Conservation (phyloP, 257 asterid species). For the Nicotiana obtusifolia region DNA sequence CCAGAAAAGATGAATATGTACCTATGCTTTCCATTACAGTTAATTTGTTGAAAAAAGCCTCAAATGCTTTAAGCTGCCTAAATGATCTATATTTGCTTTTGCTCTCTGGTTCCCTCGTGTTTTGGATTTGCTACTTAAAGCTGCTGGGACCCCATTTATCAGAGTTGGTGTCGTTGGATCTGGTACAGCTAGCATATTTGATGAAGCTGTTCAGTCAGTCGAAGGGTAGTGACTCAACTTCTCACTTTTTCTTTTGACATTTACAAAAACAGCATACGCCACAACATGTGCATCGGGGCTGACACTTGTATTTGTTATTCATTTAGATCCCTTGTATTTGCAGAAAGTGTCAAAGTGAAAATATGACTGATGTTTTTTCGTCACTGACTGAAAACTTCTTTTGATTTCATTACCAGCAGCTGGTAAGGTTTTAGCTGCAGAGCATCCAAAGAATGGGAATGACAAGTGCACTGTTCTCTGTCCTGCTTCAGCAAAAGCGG, state of each 20-base stretch:
- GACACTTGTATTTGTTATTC: constrained; percentile 9
- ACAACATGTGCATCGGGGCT: not conserved
- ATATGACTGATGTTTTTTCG: not conserved
- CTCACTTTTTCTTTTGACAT: constrained; percentile 6
- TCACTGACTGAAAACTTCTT: constrained; percentile 4
- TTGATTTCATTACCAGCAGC: constrained; percentile 53
- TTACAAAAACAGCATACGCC: not conserved
- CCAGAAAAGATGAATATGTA: not conserved
- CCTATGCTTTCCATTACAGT: not conserved
- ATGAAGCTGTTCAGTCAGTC: constrained; percentile 38
- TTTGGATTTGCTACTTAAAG: constrained; percentile 28
- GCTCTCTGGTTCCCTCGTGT: not conserved
- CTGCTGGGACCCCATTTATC: constrained; percentile 62
- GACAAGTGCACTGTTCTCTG: constrained; percentile 63
- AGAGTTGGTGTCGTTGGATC: constrained; percentile 70
- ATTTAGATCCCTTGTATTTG: not conserved
- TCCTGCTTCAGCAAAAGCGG: constrained; percentile 97
- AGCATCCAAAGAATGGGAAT: constrained; percentile 58
- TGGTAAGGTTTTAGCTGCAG: constrained; percentile 82
- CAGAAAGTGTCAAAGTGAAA: not conserved
- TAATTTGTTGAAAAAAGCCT: not conserved
- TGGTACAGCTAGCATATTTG: constrained; percentile 77
- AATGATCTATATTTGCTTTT: not conserved
- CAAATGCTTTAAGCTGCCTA: not conserved
- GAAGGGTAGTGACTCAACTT: constrained; percentile 38